phyloP scores from a whole-genome alignment of 2,329 filamentous ascomycete species.

The Thyridium curvatum region DNA sequence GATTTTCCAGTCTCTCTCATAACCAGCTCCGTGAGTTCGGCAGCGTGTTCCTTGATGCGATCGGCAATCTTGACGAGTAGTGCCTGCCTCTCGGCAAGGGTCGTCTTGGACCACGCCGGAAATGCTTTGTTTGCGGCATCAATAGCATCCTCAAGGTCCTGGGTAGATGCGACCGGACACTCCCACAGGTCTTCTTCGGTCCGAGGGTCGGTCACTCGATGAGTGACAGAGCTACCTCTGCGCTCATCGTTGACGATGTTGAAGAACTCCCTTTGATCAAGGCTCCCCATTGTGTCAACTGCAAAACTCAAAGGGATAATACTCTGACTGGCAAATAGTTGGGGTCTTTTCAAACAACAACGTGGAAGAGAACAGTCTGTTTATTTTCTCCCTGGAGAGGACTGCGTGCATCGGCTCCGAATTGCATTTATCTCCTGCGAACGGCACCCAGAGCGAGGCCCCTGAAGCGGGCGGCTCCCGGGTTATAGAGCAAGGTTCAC shows the following conservation, averaged over 20 bases:
- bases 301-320: too few relatives aligned
- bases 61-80: constrained; percentile 32
- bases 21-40: constrained; percentile 35
- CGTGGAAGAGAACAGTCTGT: too few relatives aligned
- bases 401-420: too few relatives aligned
- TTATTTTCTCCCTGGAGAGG: too few relatives aligned
- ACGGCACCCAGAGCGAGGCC: too few relatives aligned
- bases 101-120: constrained; percentile 36
- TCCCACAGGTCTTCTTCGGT: constrained; percentile 36
- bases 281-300: too few relatives aligned
- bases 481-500: too few relatives aligned
- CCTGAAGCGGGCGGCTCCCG: too few relatives aligned
- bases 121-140: constrained; percentile 37
- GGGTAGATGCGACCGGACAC: constrained; percentile 32
- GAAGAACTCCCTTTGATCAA: constrained; percentile 22
- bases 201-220: constrained; percentile 35
- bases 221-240: constrained; percentile 21
- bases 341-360: too few relatives aligned
- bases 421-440: too few relatives aligned
- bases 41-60: constrained; percentile 28
- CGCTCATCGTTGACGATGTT: constrained; percentile 38
- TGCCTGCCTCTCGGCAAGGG: constrained; percentile 33
- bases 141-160: constrained; percentile 40
- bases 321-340: too few relatives aligned
- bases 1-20: constrained; percentile 48